phyloP scores from a whole-genome alignment of 2,329 filamentous ascomycete species.

The Cordyceps cateniannulata region DNA sequence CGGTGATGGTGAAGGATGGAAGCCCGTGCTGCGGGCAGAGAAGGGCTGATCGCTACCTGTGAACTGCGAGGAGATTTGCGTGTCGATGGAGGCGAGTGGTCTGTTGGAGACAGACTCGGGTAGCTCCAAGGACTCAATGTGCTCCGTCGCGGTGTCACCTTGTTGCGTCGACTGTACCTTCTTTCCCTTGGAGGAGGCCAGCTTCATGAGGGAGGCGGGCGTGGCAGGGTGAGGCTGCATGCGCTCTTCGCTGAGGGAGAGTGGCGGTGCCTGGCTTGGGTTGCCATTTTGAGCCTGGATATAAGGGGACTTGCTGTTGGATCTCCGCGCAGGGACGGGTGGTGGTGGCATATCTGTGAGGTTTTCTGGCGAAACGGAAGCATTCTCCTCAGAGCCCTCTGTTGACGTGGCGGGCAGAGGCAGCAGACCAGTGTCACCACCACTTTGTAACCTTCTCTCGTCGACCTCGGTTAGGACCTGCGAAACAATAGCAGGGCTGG shows the following conservation, averaged over 20 bases:
- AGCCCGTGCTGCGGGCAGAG: slow-evolving; percentile 43
- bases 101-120: slow-evolving; percentile 57
- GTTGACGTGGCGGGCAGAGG: slow-evolving; percentile 34
- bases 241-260: slow-evolving; percentile 16
- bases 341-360: slow-evolving; percentile 62
- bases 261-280: slow-evolving; percentile 13
- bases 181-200: slow-evolving; percentile 50
- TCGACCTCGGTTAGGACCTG: slow-evolving; percentile 49
- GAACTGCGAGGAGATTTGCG: slow-evolving; percentile 34
- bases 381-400: slow-evolving; percentile 58
- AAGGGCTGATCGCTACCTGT: slow-evolving; percentile 29
- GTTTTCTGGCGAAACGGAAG: slow-evolving; percentile 57
- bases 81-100: slow-evolving; percentile 29
- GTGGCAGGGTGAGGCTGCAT: slow-evolving; percentile 62
- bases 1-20: slow-evolving; percentile 45
- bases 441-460: slow-evolving; percentile 30
- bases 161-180: slow-evolving; percentile 35
- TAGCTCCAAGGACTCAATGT: slow-evolving; percentile 56
- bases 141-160: slow-evolving; percentile 40
- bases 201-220: slow-evolving; percentile 80
- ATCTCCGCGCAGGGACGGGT: slow-evolving; percentile 58
- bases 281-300: slow-evolving; percentile 48
- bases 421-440: slow-evolving; percentile 33
- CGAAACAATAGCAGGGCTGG: slow-evolving; percentile 50
- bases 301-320: slow-evolving; percentile 61